Percentiles rank a stretch among this genome's conserved stretches.
Evolutionary conservation across 257 asterid species (phyloP).

Genomic region (Fraxinus excelsior): DNA sequence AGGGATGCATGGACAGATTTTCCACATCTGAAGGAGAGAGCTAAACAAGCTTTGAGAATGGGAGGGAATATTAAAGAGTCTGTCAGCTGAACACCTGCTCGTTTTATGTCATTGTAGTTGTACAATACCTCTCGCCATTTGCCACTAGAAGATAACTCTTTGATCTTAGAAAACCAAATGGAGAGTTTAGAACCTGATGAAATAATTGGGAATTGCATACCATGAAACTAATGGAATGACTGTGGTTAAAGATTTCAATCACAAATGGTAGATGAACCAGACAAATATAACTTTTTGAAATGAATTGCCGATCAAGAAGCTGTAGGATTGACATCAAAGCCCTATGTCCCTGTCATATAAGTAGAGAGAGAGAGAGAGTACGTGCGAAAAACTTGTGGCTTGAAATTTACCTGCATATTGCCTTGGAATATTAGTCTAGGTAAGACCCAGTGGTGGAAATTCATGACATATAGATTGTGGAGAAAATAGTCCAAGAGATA

Average conservation of each 20-base stretch:
- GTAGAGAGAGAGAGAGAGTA: not conserved
- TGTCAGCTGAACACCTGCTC: conserved; percentile 38
- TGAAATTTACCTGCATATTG: not conserved
- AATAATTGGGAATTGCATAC: conserved; percentile 41
- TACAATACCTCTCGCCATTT: conserved; percentile 61
- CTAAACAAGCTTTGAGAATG: conserved; percentile 61
- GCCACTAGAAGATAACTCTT: conserved; percentile 44
- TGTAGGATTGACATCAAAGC: not conserved
- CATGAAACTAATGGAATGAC: conserved; percentile 17
- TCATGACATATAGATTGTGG: not conserved
- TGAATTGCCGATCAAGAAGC: not conserved
- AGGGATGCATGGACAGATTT: conserved; percentile 59
- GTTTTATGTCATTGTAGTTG: conserved; percentile 42
- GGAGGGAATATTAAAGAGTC: conserved; percentile 66
- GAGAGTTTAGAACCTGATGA: conserved; percentile 36
- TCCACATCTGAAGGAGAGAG: conserved; percentile 47
- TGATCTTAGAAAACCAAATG: conserved; percentile 45
- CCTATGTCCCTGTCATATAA: not conserved
- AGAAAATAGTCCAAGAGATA: not conserved
- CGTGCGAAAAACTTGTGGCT: not conserved
- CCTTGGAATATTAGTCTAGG: not conserved
- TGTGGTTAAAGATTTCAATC: not conserved
- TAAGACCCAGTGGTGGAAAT: not conserved
- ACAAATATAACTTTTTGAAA: not conserved
- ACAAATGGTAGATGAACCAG: not conserved